Evolutionary conservation across 306 rosid species (phyloP).

Genomic region (Sphenostylis stenocarpa): DNA sequence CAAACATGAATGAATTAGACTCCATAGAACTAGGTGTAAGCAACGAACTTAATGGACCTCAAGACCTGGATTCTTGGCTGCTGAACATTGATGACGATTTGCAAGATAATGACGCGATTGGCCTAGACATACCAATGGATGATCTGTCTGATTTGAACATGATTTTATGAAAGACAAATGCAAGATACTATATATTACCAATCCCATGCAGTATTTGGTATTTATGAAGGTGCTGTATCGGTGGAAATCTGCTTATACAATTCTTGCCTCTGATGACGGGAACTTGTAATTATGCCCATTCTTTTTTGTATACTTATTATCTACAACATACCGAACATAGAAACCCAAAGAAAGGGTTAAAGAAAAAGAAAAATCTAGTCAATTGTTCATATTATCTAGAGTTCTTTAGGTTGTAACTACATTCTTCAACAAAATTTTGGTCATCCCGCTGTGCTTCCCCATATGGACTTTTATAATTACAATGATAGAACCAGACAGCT

Average conservation of each 20-base stretch:
- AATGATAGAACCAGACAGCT: not conserved
- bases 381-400: conserved; percentile 43
- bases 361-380: conserved; percentile 41
- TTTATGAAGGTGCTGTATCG: conserved; percentile 43
- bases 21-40: conserved; percentile 61
- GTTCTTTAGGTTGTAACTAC: conserved; percentile 35
- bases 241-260: conserved; percentile 59
- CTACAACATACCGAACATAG: conserved; percentile 41
- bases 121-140: conserved; percentile 89
- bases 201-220: conserved; percentile 39
- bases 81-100: conserved; percentile 66
- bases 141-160: conserved; percentile 71
- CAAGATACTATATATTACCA: conserved; percentile 42
- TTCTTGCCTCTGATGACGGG: conserved; percentile 56
- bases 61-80: conserved; percentile 70
- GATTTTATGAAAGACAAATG: conserved; percentile 53
- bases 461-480: not conserved
- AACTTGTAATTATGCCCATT: conserved; percentile 78
- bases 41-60: conserved; percentile 58
- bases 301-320: conserved; percentile 56
- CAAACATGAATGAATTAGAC: conserved; percentile 63
- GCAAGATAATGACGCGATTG: conserved; percentile 58
- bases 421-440: conserved; percentile 36
- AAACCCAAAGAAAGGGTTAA: conserved; percentile 31
- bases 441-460: not conserved